Evolutionary conservation across 1,284 basidiomycete genomes (phyloP), one percentile per base, ranked within the genome.

Genomic region (Marasmius sp.): DNA sequence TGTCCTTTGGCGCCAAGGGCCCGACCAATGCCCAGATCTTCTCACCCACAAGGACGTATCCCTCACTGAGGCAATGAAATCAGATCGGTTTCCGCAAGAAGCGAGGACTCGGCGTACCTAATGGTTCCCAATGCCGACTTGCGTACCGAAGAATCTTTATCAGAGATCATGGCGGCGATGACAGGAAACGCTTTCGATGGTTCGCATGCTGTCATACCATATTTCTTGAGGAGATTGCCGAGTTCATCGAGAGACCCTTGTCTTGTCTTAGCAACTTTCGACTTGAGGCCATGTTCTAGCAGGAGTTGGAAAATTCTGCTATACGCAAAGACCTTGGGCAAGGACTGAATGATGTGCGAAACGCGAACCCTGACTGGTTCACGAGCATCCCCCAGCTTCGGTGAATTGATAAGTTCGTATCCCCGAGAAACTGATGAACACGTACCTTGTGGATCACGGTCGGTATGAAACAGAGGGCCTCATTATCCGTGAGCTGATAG

Each of bases 261-360:
- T 18, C 95, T 86, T 7, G 93, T 92, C 72, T 96, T 95, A 0
- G 95, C 90, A 14, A 95, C 93, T 75, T 97, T 97, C 6, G 91
- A 91, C 71, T 88, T 89, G 47, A 95, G 76, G 7, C 95, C 95
- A 70, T 95, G 85, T 52, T 97, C 93, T 10, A 97, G 82, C 3
- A 97, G 79, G 10, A 94, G 74, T 69, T 93, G 90, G 70, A 98
- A 95, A 22, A 99, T 82, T 61, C 94, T 88, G 72, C 94, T 96
- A 68, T 92, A 95, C 2, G 95, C 91, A 72, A 93, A 97, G 60
- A 94, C 86, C 68, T 87, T 92, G 0, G 91, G 86, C 50, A 93
- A 75, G 5, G 81, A 81, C 71, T 91, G 88, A 43, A 93, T 81
- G 56, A 93, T 87, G 55, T 85, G 85, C 62, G 90, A 85, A 1